phyloP scores from a whole-genome alignment of 2,329 filamentous ascomycete genomes.

The Tympanopsis confertula region DNA sequence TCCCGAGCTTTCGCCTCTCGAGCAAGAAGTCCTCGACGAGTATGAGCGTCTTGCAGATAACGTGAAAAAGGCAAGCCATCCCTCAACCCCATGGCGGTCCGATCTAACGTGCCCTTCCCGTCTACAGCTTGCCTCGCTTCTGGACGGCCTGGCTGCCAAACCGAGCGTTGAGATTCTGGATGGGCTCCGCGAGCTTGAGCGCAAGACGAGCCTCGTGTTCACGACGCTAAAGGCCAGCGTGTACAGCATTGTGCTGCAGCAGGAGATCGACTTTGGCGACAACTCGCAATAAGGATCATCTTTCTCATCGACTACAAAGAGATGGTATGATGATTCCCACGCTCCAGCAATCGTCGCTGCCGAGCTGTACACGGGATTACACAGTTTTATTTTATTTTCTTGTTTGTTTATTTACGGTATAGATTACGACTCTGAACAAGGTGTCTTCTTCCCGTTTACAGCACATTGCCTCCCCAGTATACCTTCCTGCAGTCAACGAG shows the following conservation, averaged over 20 bases:
- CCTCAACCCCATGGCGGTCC: constrained; percentile 1
- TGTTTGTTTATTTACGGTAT: constrained; percentile 2
- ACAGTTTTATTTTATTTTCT: not conserved
- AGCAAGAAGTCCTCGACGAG: constrained; percentile 91
- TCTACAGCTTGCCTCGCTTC: constrained; percentile 42
- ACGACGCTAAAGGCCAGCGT: constrained; percentile 95
- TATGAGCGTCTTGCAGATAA: constrained; percentile 81
- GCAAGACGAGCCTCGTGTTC: constrained; percentile 90
- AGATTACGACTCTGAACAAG: too few relatives aligned
- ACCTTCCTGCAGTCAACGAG: constrained; percentile 92
- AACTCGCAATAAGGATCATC: constrained; percentile 15
- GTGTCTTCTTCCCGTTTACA: too few relatives aligned
- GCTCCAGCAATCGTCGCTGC: not conserved
- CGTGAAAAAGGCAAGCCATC: constrained; percentile 64
- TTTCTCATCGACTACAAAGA: not conserved
- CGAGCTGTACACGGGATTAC: not conserved
- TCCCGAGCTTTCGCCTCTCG: constrained; percentile 59
- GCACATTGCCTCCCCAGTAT: constrained; percentile 77
- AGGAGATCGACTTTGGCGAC: constrained; percentile 73
- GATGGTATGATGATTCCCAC: not conserved
- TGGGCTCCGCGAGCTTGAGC: constrained; percentile 73
- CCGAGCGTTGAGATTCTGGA: constrained; percentile 77
- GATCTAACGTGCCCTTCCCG: constrained; percentile 1
- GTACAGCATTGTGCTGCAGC: constrained; percentile 95
- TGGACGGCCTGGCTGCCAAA: constrained; percentile 52